Evolutionary conservation across 441 rosid species (phyloP), one percentile per base, ranked within the genome.

Genomic region (Iberis amara): DNA sequence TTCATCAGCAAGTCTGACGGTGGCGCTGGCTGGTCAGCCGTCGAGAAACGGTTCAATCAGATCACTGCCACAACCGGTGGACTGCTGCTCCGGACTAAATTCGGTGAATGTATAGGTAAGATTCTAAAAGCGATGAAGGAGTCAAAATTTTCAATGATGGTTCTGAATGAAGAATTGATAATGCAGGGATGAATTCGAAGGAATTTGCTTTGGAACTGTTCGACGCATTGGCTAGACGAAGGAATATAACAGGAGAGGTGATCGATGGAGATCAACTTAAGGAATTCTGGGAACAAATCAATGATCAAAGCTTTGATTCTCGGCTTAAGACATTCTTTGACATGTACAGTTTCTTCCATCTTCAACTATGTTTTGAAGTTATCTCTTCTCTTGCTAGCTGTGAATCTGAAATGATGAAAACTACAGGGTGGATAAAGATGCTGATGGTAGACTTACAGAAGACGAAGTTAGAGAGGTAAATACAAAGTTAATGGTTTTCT

Each of bases 361-460:
- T 9, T 9, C 11, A 1, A n/a, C 6, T 28, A n/a, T n/a, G n/a
- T n/a, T n/a, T n/a, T n/a, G n/a, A n/a, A n/a, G n/a, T n/a, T n/a
- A n/a, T n/a, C n/a, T n/a, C n/a, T n/a, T n/a, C n/a, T 18, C 15
- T 47, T 55, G 30, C 52, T 15, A 11, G 1, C 8, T 50, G 15
- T 10, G 62, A 33, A 26, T 21, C 39, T 65, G 11, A 41, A 44
- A 23, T 28, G 7, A 41, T 39, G 44, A 33, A 5, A 28, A 24
- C 4, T 74, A 61, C 68, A 79, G 85, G 86, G 82, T 77, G 51
- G 86, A 80, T 61, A 80, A 77, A 68, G 75, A 80, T 68, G 80
- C 82, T 4, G 79, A 80, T 71, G 86, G 86, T 35, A 65, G 82
- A 69, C 70, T 77, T 39, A 73, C 82, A 0, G 79, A 73, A 49